phyloP scores from a whole-genome alignment of 148 eudicot species.

The Diospyros lotus region DNA sequence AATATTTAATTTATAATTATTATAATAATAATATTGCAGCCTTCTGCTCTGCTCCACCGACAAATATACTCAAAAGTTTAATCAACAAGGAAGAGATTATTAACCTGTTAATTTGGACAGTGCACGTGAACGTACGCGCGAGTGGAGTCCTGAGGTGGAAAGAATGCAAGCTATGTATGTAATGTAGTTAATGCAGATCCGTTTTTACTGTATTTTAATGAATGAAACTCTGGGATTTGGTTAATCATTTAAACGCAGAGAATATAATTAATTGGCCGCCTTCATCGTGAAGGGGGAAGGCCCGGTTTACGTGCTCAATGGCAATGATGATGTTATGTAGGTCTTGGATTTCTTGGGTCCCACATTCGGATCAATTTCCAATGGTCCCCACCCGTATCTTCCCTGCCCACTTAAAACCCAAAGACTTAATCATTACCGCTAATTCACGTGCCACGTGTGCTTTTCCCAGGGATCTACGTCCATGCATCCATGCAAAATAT shows the following conservation, averaged over 20 bases:
- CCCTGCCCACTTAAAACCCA: neutral
- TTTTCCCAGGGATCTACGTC: no score
- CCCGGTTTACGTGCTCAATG: neutral
- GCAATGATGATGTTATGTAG: slow-evolving; percentile 26
- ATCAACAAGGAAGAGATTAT: neutral
- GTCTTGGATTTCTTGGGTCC: slow-evolving; percentile 41
- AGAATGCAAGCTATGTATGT: no score
- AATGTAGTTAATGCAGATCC: neutral
- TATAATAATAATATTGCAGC: no score
- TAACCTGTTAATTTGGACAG: no score
- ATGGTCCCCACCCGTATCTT: neutral
- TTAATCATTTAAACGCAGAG: slow-evolving; percentile 22
- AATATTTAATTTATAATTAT: no score
- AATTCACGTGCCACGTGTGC: slow-evolving; percentile 48
- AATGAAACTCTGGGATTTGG: slow-evolving; percentile 20
- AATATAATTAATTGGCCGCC: slow-evolving; percentile 12
- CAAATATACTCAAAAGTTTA: neutral
- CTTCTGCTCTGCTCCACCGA: no score
- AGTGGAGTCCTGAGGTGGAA: no score
- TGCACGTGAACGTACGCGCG: no score
- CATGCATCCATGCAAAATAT: no score
- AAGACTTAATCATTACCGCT: slow-evolving; percentile 27
- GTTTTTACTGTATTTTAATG: slow-evolving; percentile 8
- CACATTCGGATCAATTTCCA: slow-evolving; percentile 15
- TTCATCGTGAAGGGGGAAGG: neutral